Conservation (phyloP, 75 land plant species). For the Sequoia sempervirens region DNA sequence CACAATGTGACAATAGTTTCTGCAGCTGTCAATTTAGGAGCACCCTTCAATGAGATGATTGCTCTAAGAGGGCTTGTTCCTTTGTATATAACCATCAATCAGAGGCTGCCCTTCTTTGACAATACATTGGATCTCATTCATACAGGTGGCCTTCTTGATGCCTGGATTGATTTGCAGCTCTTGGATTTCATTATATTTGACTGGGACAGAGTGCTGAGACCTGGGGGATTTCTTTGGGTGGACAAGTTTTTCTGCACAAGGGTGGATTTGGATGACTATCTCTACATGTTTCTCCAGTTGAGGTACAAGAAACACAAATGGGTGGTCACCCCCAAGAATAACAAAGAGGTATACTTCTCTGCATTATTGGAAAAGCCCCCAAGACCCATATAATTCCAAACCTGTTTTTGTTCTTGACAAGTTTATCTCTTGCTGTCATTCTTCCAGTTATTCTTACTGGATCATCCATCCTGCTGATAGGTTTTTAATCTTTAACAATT, state of each 20-base stretch:
- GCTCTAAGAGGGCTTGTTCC: slow-evolving; percentile 80
- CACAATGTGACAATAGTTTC: slow-evolving; percentile 68
- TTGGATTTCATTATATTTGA: slow-evolving; percentile 82
- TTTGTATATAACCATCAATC: slow-evolving; percentile 54
- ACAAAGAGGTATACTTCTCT: slow-evolving; percentile 68
- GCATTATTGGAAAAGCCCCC: slow-evolving; percentile 73
- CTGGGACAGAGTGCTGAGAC: slow-evolving; percentile 84
- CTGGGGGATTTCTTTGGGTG: slow-evolving; percentile 86
- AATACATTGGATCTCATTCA: slow-evolving; percentile 89
- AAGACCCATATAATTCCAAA: slow-evolving; percentile 23
- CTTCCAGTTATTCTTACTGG: too few species aligned
- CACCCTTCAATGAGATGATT: slow-evolving; percentile 86
- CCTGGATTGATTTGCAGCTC: slow-evolving; percentile 76
- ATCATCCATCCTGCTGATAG: neutral
- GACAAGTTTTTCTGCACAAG: slow-evolving; percentile 78
- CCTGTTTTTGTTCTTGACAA: neutral
- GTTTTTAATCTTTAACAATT: neutral
- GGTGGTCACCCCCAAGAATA: slow-evolving; percentile 67
- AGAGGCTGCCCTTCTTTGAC: slow-evolving; percentile 86
- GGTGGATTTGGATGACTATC: slow-evolving; percentile 74
- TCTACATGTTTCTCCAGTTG: slow-evolving; percentile 91
- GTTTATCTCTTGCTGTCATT: too few species aligned
- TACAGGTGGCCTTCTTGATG: slow-evolving; percentile 68
- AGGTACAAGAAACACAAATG: slow-evolving; percentile 85
- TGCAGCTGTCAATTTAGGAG: slow-evolving; percentile 76